Percentiles rank a stretch among this genome's conserved stretches.
Conservation (phyloP, 305 asterid genomes). For the Fraxinus angustifolia region DNA sequence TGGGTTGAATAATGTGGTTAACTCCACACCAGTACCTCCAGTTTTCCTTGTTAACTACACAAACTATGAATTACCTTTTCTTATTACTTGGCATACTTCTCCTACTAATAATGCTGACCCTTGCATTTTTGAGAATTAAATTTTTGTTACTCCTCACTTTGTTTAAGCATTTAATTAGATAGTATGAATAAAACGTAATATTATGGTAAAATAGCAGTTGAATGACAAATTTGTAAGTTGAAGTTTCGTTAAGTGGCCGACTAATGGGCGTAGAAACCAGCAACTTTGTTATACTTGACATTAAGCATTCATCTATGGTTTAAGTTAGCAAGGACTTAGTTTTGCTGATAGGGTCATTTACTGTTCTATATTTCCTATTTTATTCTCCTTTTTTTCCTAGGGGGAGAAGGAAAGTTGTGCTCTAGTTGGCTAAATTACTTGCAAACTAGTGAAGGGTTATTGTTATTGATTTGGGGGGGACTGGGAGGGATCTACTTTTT, state of each 20-base stretch:
- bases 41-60: neutral
- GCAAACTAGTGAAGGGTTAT: neutral
- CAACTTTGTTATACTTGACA: neutral
- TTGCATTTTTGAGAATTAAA: neutral
- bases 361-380: neutral
- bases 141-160: neutral
- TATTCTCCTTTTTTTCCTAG: neutral
- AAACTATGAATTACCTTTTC: neutral
- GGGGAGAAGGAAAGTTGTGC: neutral
- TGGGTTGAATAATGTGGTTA: neutral
- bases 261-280: neutral
- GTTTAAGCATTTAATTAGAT: neutral
- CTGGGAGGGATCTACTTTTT: neutral
- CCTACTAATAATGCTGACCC: neutral
- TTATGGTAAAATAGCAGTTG: neutral
- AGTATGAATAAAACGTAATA: neutral
- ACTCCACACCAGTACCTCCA: neutral
- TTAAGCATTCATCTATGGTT: neutral
- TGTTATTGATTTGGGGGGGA: neutral
- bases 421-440: neutral
- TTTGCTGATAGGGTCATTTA: neutral
- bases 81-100: neutral
- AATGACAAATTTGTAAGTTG: neutral
- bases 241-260: neutral
- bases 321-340: neutral